phyloP scores from a whole-genome alignment of 805 yeast genomes.

The Sugiyamaella marilandica region DNA sequence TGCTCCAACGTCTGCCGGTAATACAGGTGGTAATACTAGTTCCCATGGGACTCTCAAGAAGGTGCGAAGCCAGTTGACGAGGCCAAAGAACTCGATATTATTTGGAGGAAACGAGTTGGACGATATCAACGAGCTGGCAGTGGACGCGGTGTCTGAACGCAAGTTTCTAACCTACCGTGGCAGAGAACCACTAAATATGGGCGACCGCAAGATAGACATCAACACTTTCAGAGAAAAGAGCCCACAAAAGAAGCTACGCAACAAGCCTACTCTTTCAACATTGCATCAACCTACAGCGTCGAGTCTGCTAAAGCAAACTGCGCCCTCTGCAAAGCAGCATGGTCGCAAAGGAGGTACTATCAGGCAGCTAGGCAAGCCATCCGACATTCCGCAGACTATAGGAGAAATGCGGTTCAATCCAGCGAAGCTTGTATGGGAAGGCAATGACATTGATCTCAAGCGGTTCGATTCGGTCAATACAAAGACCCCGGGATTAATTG shows the following conservation, averaged over 20 bases:
- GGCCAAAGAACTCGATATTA: slow-evolving; percentile 9
- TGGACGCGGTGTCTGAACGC: slow-evolving; percentile 6
- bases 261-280: slow-evolving; percentile 6
- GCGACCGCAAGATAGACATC: neutral
- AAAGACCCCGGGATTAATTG: slow-evolving; percentile 32
- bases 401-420: slow-evolving; percentile 54
- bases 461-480: slow-evolving; percentile 41
- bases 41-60: slow-evolving; percentile 7
- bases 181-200: neutral
- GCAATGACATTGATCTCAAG: slow-evolving; percentile 54
- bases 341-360: slow-evolving; percentile 16
- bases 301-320: slow-evolving; percentile 4
- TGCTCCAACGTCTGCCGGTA: slow-evolving; percentile 3
- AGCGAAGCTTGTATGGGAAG: slow-evolving; percentile 53
- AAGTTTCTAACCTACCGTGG: slow-evolving; percentile 3
- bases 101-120: slow-evolving; percentile 30
- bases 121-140: slow-evolving; percentile 23
- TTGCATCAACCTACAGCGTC: slow-evolving; percentile 10
- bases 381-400: slow-evolving; percentile 1
- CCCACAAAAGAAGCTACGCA: neutral
- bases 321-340: neutral
- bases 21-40: neutral
- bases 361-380: slow-evolving; percentile 22
- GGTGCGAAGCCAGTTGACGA: neutral
- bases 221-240: slow-evolving; percentile 1